Conservation (phyloP, 2,329 filamentous ascomycete species). For the Hymenoscyphus repandus region DNA sequence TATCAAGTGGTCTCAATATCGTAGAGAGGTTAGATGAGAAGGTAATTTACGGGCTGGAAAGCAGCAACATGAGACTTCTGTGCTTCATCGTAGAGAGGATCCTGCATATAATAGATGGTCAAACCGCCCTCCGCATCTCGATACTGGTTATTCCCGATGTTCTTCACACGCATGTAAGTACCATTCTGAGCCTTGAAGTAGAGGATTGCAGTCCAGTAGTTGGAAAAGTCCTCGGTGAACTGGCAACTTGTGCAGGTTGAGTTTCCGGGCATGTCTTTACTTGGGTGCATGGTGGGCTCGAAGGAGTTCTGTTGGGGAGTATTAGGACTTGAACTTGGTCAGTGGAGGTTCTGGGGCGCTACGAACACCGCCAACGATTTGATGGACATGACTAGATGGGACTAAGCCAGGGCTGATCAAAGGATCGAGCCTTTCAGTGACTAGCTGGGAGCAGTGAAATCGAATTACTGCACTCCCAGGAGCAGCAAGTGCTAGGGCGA, state of each 20-base stretch:
- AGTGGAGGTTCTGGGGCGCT: neutral
- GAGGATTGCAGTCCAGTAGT: constrained; percentile 31
- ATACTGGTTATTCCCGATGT: constrained; percentile 29
- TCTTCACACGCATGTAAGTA: constrained; percentile 26
- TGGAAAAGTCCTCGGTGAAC: constrained; percentile 33
- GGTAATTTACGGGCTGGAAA: neutral
- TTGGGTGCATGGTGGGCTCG: constrained; percentile 34
- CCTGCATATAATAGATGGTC: constrained; percentile 33
- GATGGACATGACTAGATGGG: constrained; percentile 15
- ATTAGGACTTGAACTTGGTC: neutral
- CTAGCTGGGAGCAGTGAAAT: constrained; percentile 16
- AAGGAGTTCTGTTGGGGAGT: constrained; percentile 30
- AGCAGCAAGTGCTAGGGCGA: constrained; percentile 3
- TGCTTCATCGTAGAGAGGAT: neutral
- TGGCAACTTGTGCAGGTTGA: constrained; percentile 30
- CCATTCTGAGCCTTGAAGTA: constrained; percentile 29
- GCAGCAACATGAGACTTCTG: neutral
- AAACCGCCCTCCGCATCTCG: constrained; percentile 28
- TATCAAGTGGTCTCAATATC: neutral
- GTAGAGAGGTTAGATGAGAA: too few species aligned
- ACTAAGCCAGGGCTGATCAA: constrained; percentile 8
- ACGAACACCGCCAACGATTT: constrained; percentile 13
- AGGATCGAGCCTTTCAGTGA: constrained; percentile 14
- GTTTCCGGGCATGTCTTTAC: constrained; percentile 23
- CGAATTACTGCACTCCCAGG: constrained; percentile 8